Percentiles rank a stretch among this genome's conserved stretches.
phyloP scores from a whole-genome alignment of 345 rosid genomes.

The Heritiera fomes region DNA sequence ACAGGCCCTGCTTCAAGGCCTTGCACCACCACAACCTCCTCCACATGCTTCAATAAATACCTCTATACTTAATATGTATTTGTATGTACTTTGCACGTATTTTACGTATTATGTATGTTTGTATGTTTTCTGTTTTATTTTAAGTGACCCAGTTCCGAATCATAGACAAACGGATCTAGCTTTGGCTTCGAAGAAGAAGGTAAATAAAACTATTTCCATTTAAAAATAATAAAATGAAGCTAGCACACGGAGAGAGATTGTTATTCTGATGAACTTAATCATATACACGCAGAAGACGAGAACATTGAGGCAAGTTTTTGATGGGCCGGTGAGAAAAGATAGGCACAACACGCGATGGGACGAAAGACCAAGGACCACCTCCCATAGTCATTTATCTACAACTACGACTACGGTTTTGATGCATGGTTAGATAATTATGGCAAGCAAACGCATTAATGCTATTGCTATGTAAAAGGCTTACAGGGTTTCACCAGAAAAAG shows the following conservation, averaged over 20 bases:
- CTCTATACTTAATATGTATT: background rate
- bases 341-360: background rate
- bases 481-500: no score
- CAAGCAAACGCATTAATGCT: background rate
- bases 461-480: no score
- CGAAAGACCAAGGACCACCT: background rate
- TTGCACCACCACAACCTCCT: slow-evolving; percentile 29
- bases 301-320: background rate
- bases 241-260: no score
- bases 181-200: background rate
- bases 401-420: no score
- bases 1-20: slow-evolving; percentile 24
- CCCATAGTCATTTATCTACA: no score
- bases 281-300: no score
- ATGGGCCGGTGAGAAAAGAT: background rate
- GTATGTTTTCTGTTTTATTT: background rate
- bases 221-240: no score
- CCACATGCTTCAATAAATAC: slow-evolving; percentile 31
- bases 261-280: no score
- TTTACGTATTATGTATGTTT: no score
- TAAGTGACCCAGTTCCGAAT: background rate
- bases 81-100: background rate
- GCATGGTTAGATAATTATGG: background rate
- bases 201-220: background rate
- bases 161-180: background rate